Conservation (phyloP, 495 filamentous ascomycete species). For the Beverwykella pulmonaria region DNA sequence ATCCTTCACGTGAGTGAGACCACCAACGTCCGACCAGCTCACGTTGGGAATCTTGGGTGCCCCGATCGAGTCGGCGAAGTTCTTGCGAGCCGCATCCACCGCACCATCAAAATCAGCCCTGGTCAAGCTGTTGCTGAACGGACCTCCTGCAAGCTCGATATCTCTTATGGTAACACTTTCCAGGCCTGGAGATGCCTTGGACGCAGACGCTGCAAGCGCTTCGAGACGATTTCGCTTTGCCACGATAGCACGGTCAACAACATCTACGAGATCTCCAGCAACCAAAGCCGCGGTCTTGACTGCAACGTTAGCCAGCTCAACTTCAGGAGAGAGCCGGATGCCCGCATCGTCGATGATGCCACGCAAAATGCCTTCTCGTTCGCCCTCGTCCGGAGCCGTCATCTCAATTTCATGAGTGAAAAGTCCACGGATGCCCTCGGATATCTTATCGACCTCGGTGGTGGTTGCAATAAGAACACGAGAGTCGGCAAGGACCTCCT, state of each 20-base stretch:
- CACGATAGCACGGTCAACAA: conserved; percentile 83
- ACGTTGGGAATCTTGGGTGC: conserved; percentile 98
- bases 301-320: conserved; percentile 79
- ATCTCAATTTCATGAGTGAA: conserved; percentile 97
- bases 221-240: conserved; percentile 75
- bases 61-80: conserved; percentile 95
- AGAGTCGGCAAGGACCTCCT: conserved; percentile 70
- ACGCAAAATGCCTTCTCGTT: conserved; percentile 82
- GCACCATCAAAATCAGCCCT: conserved; percentile 86
- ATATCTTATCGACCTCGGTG: conserved; percentile 89
- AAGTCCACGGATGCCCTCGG: conserved; percentile 82
- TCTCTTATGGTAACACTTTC: conserved; percentile 68
- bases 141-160: conserved; percentile 85
- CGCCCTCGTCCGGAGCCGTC: conserved; percentile 86
- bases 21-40: conserved; percentile 93
- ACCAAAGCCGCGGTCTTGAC: conserved; percentile 95
- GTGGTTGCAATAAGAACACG: conserved; percentile 90
- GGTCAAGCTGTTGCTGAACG: conserved; percentile 73
- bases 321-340: conserved; percentile 72
- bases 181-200: conserved; percentile 11
- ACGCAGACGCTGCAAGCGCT: conserved; percentile 56
- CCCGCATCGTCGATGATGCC: conserved; percentile 75
- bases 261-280: conserved; percentile 89
- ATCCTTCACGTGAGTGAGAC: conserved; percentile 89
- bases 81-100: conserved; percentile 92